Conservation (phyloP, 1,139 yeast species). For the Candida mesenterica region DNA sequence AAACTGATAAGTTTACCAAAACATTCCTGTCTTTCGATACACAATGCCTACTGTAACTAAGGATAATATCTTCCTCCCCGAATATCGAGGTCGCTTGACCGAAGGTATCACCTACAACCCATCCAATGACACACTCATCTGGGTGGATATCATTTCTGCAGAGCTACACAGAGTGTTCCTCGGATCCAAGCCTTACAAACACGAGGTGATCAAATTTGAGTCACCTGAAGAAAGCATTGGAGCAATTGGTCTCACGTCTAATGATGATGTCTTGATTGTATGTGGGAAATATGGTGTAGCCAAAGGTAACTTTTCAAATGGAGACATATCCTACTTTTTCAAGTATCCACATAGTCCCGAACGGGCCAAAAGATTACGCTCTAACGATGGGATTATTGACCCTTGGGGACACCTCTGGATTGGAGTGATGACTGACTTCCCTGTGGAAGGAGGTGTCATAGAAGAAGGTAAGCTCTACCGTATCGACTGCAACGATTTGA, state of each 20-base stretch:
- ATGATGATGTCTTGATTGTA: slow-evolving; percentile 40
- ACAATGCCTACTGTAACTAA: slow-evolving; percentile 8
- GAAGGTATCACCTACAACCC: slow-evolving; percentile 70
- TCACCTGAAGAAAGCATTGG: slow-evolving; percentile 50
- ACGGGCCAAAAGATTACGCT: slow-evolving; percentile 41
- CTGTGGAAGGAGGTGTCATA: slow-evolving; percentile 25
- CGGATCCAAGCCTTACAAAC: slow-evolving; percentile 27
- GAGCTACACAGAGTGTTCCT: slow-evolving; percentile 49
- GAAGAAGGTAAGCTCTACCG: slow-evolving; percentile 47
- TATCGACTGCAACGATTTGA: slow-evolving; percentile 34
- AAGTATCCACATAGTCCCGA: slow-evolving; percentile 37
- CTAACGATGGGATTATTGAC: slow-evolving; percentile 73
- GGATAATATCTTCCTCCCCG: slow-evolving; percentile 36
- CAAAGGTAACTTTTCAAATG: slow-evolving; percentile 42
- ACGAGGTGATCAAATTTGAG: slow-evolving; percentile 38
- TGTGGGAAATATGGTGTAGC: slow-evolving; percentile 62
- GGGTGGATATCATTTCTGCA: slow-evolving; percentile 69
- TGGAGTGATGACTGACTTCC: slow-evolving; percentile 71
- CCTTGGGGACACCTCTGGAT: slow-evolving; percentile 70
- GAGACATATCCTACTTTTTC: slow-evolving; percentile 41
- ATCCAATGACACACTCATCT: slow-evolving; percentile 53
- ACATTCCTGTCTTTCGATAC: no score
- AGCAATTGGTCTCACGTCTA: slow-evolving; percentile 57
- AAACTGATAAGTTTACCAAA: no score
- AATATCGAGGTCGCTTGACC: slow-evolving; percentile 52